Percentiles rank a stretch among this genome's conserved stretches.
Evolutionary conservation across 345 rosid species (phyloP).

Genomic region (Hevea brasiliensis): DNA sequence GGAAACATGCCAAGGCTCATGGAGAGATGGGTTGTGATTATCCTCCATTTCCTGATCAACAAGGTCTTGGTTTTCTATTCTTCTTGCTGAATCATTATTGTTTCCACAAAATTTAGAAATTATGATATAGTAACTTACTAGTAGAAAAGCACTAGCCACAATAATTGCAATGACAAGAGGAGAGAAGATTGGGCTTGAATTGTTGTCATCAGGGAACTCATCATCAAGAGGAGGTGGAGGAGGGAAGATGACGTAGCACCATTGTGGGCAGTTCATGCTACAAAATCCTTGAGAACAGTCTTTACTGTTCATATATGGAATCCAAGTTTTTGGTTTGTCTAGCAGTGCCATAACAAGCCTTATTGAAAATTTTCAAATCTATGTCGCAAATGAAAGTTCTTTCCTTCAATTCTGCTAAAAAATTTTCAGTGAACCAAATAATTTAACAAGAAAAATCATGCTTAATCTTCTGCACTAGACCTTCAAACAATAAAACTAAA

Average conservation of each 20-base stretch:
- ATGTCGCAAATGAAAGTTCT: too few species aligned
- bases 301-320: conserved; percentile 52
- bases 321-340: conserved; percentile 47
- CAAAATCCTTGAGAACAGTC: conserved; percentile 83
- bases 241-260: conserved; percentile 72
- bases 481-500: background rate
- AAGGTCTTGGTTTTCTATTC: conserved; percentile 30
- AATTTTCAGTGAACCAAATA: background rate
- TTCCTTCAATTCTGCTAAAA: background rate
- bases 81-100: conserved; percentile 26
- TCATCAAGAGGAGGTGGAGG: conserved; percentile 54
- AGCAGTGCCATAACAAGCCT: conserved; percentile 21
- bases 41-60: conserved; percentile 33
- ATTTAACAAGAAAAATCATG: background rate
- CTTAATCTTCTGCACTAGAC: background rate
- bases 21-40: conserved; percentile 40
- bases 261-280: conserved; percentile 72
- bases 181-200: conserved; percentile 58
- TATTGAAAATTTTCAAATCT: background rate
- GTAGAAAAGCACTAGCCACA: conserved; percentile 80
- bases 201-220: conserved; percentile 31
- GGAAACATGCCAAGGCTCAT: conserved; percentile 57
- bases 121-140: conserved; percentile 67
- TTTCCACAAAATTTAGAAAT: conserved; percentile 67
- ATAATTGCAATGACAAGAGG: conserved; percentile 83